phyloP scores from a whole-genome alignment of 1,139 yeast species.

The Candida frijolesensis region DNA sequence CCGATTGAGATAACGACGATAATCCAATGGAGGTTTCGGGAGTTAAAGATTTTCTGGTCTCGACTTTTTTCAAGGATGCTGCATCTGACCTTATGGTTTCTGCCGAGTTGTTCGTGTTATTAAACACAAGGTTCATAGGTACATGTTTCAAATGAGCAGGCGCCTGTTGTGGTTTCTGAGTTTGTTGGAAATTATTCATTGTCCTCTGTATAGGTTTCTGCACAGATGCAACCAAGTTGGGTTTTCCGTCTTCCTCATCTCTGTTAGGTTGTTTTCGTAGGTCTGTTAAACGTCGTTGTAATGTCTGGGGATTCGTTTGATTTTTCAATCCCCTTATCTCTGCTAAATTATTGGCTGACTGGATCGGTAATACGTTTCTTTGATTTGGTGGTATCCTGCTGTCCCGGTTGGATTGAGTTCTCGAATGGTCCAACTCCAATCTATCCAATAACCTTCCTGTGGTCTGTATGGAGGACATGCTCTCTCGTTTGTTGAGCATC shows the following conservation, averaged over 20 bases:
- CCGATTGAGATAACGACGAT: neutral
- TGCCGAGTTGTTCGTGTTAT: constrained; percentile 27
- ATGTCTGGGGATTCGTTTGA: neutral
- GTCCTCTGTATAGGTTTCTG: constrained; percentile 5
- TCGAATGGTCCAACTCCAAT: constrained; percentile 23
- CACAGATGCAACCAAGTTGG: constrained; percentile 1
- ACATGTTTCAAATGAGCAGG: constrained; percentile 24
- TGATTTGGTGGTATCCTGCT: constrained; percentile 4
- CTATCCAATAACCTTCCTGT: constrained; percentile 34
- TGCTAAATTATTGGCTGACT: constrained; percentile 11
- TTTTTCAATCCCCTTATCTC: constrained; percentile 13
- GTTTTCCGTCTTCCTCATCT: neutral
- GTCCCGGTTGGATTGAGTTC: constrained; percentile 8
- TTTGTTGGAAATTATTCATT: neutral
- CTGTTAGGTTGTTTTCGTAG: constrained; percentile 2
- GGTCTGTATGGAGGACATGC: constrained; percentile 27
- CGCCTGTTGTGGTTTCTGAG: constrained; percentile 9
- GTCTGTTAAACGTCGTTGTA: constrained; percentile 11
- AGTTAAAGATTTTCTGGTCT: constrained; percentile 3
- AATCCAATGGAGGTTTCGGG: neutral
- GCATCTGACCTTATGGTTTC: constrained; percentile 34
- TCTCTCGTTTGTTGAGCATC: constrained; percentile 21
- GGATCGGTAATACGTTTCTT: constrained; percentile 6
- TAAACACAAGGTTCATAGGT: constrained; percentile 27
- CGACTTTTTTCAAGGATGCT: constrained; percentile 16